Evolutionary conservation across 371 early-diverging fungal genomes (phyloP), one percentile per base, ranked within the genome.

Genomic region (Syncephalastrum contaminatum): DNA sequence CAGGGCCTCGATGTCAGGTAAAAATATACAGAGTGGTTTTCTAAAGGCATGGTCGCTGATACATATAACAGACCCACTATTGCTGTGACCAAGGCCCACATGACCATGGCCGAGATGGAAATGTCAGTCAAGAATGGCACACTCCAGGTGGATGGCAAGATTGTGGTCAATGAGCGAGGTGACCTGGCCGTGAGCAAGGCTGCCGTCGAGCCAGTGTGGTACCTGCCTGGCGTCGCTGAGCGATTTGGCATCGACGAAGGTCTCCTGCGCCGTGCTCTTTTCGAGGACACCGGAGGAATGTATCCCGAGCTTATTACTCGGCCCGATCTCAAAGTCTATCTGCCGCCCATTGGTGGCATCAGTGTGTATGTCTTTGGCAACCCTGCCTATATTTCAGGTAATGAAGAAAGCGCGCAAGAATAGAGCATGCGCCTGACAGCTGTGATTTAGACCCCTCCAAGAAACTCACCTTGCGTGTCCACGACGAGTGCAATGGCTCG

Each of bases 151-250:
- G 97, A 97, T 65, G 94, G 94, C 48, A 88, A 88, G 46, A 74
- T 95, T 19, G 89, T 96, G 1, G 73, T 92, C 4, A 90, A 88
- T 53, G 72, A 82, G 14, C 65, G 69, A 15, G 97, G 95, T 14
- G 93, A 97, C 53, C 68, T 96, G 48, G 88, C 89, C 60, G 97
- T 95, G 4, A 85, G 86, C 56, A 96, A 96, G 69, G 97, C 93
- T 15, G 97, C 97, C 5, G 84, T 94, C 10, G 97, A 97, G 61
- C 97, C 97, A n/a, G 97, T 97, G 5, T 97, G 97, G 97, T 88
- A 87, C 57, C 74, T 97, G 6, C 96, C 96, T 4, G 97, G 97
- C 3, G 92, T 97, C 0, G 96, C 97, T 21, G 77, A 84, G 47
- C 83, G 96, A 15, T 92, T 97, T 65, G 88, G 89, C 14, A 94